Evolutionary conservation across 1,284 basidiomycete genomes (phyloP).

Genomic region (Neonothopanus nambi): DNA sequence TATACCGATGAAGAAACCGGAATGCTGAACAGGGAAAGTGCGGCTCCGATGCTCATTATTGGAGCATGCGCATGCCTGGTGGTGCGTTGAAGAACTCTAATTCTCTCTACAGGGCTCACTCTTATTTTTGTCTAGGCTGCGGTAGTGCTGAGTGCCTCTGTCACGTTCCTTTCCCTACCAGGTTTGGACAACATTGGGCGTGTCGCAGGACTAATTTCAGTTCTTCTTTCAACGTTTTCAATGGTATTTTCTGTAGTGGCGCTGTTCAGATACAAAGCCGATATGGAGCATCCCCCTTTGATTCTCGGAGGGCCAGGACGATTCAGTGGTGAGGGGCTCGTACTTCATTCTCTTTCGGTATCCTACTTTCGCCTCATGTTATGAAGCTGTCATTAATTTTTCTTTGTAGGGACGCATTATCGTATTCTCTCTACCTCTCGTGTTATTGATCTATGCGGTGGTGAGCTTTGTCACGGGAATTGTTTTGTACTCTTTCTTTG

Average conservation of each 20-base stretch:
- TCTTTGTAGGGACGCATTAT: conserved; percentile 54
- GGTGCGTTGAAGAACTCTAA: too few species aligned
- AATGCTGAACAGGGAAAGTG: conserved; percentile 34
- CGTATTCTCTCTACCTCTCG: conserved; percentile 69
- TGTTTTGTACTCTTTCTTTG: conserved; percentile 64
- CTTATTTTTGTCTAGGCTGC: conserved; percentile 52
- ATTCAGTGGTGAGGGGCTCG: conserved; percentile 54
- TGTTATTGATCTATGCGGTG: conserved; percentile 69
- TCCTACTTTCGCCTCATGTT: not conserved
- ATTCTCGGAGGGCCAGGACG: conserved; percentile 23
- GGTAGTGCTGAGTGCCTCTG: conserved; percentile 72
- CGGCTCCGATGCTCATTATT: conserved; percentile 59
- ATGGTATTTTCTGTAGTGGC: conserved; percentile 67
- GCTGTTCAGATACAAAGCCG: conserved; percentile 65
- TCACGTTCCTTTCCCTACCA: conserved; percentile 75
- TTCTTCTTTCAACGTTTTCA: conserved; percentile 65
- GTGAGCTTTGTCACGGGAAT: conserved; percentile 65
- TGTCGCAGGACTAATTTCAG: conserved; percentile 62
- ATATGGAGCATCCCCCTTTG: conserved; percentile 37
- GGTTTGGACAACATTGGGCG: conserved; percentile 64
- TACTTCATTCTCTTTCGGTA: conserved; percentile 54
- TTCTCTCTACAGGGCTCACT: too few species aligned
- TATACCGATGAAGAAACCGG: conserved; percentile 62
- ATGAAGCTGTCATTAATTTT: conserved; percentile 1
- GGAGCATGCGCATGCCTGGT: conserved; percentile 68